phyloP scores from a whole-genome alignment of 371 early-diverging fungal genomes.

The Mucor sp. region DNA sequence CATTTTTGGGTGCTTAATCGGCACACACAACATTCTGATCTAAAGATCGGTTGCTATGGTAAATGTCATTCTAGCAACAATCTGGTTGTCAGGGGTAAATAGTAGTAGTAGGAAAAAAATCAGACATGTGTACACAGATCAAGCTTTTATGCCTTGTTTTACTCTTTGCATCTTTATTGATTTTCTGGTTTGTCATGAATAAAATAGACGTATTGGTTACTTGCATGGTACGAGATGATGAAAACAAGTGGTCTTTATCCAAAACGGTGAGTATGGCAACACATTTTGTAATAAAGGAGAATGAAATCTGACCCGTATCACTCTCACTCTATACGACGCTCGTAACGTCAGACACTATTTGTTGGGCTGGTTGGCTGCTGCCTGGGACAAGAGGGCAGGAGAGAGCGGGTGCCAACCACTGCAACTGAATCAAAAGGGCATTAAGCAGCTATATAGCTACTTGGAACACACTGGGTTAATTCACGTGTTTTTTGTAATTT shows the following conservation, averaged over 20 bases:
- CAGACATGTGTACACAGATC: background rate
- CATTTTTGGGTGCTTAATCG: background rate
- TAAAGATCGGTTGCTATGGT: background rate
- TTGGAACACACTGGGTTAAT: background rate
- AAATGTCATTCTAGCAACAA: background rate
- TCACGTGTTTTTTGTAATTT: slow-evolving; percentile 5
- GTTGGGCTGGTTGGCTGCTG: background rate
- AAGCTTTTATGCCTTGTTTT: background rate
- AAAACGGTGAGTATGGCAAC: slow-evolving; percentile 1
- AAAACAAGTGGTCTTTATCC: slow-evolving; percentile 1
- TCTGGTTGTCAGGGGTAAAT: background rate
- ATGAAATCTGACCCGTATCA: background rate
- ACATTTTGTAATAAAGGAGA: slow-evolving; percentile 5
- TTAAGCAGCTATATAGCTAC: background rate
- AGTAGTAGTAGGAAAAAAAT: background rate
- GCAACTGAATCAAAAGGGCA: background rate
- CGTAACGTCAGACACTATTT: slow-evolving; percentile 1
- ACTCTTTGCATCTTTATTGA: background rate
- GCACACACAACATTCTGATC: background rate
- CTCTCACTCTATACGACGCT: background rate
- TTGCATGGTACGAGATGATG: background rate
- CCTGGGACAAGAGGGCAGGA: background rate
- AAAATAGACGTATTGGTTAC: background rate
- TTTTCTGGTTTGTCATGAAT: background rate
- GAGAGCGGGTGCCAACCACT: background rate